Base-by-base conservation (phyloP, 106 monocot species). In the Acorus calamus region DNA sequence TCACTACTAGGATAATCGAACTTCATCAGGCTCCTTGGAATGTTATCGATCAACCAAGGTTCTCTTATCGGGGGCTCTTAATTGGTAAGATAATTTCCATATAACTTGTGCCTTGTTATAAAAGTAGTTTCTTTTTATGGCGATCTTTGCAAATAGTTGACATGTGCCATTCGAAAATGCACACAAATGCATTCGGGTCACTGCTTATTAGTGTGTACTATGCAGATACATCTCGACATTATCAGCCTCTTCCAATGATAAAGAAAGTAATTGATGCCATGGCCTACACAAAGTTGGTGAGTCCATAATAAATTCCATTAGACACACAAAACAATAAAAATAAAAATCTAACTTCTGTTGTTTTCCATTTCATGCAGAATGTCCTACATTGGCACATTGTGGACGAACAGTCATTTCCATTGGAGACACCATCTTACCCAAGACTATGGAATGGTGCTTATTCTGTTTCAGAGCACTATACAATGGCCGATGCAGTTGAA, bases 331-430 rank as follows among this genome's bases (percentile, higher is more conserved):
- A 28, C 28, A 28, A 28, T 28, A 28, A 28, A 28, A 28, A 28
- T 28, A 28, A 28, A 28, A 28, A 28, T 28, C 28, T 28, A 28
- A 28, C 28, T 0, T 28, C 28, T 28, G 28, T 53, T 45, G 28
- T 14, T 68, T 42, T 52, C 13, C 43, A 3, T 44, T 49, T 59
- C 8, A 55, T 65, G 55, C 82, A 94, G 94, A 94, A 94, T 83
- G 94, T 94, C 66, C 78, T 94, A 41, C 94, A 94, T 71, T 94
- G 94, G 94, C 94, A 94, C 71, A 87, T 90, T 71, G 94, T 90
- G 14, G 94, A 94, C 66, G 66, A 61, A 41, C 81, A 94, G 61
- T 94, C 94, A 44, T 94, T 94, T 63, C 94, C 94, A 4, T 7
- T 94, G n/a, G 81, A 94, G 76, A 78, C 83, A 63, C 90, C 89